phyloP scores from a whole-genome alignment of 2,329 filamentous ascomycete species.

The Ophiostoma sp. region DNA sequence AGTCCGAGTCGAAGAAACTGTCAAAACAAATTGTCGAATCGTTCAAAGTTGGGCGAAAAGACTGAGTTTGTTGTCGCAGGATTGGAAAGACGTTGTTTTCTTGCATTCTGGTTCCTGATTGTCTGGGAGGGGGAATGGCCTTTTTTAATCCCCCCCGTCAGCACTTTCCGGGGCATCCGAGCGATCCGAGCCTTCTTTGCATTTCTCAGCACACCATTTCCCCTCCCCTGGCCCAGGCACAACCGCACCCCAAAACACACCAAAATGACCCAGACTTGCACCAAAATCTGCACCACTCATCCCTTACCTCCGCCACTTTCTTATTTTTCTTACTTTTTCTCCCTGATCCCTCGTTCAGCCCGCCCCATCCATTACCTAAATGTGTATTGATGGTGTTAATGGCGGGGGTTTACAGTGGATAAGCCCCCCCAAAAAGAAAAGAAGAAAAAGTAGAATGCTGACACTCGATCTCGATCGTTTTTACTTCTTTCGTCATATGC shows the following conservation, averaged over 20 bases:
- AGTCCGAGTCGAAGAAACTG: neutral
- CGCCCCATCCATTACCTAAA: neutral
- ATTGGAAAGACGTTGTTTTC: neutral
- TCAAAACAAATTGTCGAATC: neutral
- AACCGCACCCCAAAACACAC: neutral
- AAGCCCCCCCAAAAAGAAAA: no score
- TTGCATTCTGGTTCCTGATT: neutral
- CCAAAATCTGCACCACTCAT: neutral
- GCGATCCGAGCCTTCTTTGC: constrained; percentile 19
- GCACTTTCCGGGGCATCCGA: constrained; percentile 24
- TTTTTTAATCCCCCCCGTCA: constrained; percentile 14
- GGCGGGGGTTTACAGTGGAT: no score
- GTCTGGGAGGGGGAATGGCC: neutral
- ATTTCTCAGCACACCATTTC: constrained; percentile 26
- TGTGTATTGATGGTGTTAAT: neutral
- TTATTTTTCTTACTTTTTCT: neutral
- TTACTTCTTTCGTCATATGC: constrained; percentile 27
- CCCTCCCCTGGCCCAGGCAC: neutral
- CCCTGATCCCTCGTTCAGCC: neutral
- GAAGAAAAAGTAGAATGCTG: constrained; percentile 30
- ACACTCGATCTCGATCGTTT: constrained; percentile 29
- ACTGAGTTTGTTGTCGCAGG: neutral
- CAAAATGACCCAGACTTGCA: neutral
- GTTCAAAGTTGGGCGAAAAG: constrained; percentile 12
- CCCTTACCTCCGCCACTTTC: constrained; percentile 8